These are phyloP conservation scores for Aschersonia sp. DNA, from an alignment of 2,329 filamentous ascomycete genomes.

Conservation along the genomic window DNA sequence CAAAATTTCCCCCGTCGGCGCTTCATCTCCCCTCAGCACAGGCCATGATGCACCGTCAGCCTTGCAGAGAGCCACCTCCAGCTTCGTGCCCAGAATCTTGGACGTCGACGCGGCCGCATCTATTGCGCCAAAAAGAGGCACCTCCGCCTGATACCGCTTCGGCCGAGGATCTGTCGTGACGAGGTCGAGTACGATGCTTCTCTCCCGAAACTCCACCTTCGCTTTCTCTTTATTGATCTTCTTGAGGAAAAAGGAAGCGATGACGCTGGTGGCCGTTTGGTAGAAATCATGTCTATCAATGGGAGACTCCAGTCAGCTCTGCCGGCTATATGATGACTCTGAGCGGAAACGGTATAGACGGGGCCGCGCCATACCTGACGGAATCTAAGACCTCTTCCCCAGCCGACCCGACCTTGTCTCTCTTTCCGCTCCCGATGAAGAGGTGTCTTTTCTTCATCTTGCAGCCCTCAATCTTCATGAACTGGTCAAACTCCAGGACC, in stretches of 20 bases:
- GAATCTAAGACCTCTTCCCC: conserved; percentile 66
- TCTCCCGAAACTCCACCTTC: conserved; percentile 52
- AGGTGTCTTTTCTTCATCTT: conserved; percentile 68
- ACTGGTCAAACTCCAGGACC: conserved; percentile 94
- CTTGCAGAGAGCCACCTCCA: conserved; percentile 63
- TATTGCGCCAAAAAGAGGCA: conserved; percentile 66
- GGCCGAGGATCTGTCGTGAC: conserved; percentile 63
- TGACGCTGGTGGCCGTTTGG: conserved; percentile 74
- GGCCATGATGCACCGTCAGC: conserved; percentile 73
- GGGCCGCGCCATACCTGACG: conserved; percentile 44
- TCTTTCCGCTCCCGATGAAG: conserved; percentile 67
- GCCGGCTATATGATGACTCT: too few relatives aligned
- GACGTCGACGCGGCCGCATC: conserved; percentile 61
- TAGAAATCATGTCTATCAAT: conserved; percentile 64
- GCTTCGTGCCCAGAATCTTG: conserved; percentile 78
- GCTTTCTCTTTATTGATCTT: conserved; percentile 81
- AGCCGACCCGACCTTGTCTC: conserved; percentile 30
- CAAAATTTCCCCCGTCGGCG: conserved; percentile 59
- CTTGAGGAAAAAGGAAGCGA: conserved; percentile 88
- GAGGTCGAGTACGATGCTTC: conserved; percentile 61
- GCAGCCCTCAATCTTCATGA: conserved; percentile 91
- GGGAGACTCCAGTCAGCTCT: too few relatives aligned
- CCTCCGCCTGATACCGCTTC: conserved; percentile 63
- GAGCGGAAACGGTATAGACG: not conserved
- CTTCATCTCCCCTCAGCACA: conserved; percentile 66